These are phyloP conservation scores for Babesia gibsoni DNA, from an alignment of 169 alveolate species.

Conservation along the genomic window DNA sequence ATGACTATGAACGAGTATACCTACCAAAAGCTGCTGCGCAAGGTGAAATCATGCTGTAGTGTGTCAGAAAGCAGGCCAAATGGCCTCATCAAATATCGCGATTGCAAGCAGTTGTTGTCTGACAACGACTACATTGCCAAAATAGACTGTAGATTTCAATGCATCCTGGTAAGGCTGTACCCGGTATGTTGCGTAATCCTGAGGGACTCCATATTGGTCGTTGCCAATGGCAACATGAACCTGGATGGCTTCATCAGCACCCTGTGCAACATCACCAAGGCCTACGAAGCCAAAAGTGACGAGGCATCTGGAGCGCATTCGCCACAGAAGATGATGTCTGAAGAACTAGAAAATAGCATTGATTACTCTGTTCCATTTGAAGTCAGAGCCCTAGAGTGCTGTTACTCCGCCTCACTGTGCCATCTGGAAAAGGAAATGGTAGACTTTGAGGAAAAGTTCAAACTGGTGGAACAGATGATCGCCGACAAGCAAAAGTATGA, in stretches of 20 bases:
- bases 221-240: constrained; percentile 53
- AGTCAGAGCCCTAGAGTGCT: constrained; percentile 78
- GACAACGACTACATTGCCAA: constrained; percentile 78
- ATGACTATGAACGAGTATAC: constrained; percentile 51
- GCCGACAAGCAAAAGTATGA: constrained; percentile 53
- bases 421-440: constrained; percentile 63
- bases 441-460: constrained; percentile 17
- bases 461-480: constrained; percentile 49
- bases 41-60: constrained; percentile 26
- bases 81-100: constrained; percentile 80
- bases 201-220: constrained; percentile 53
- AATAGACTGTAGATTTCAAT: constrained; percentile 76
- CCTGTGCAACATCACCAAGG: constrained; percentile 66
- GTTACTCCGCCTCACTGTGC: constrained; percentile 74
- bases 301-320: neutral
- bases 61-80: neutral
- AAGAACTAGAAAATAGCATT: constrained; percentile 12
- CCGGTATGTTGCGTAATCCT: constrained; percentile 65
- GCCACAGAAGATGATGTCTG: neutral
- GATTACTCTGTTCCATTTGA: constrained; percentile 70
- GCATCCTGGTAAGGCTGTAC: constrained; percentile 75
- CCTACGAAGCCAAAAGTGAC: constrained; percentile 15
- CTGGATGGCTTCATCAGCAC: constrained; percentile 68
- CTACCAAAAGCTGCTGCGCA: constrained; percentile 30
- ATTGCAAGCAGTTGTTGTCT: constrained; percentile 79